Evolutionary conservation across 805 yeast species (phyloP).

Genomic region (Wickerhamia fluorescens): DNA sequence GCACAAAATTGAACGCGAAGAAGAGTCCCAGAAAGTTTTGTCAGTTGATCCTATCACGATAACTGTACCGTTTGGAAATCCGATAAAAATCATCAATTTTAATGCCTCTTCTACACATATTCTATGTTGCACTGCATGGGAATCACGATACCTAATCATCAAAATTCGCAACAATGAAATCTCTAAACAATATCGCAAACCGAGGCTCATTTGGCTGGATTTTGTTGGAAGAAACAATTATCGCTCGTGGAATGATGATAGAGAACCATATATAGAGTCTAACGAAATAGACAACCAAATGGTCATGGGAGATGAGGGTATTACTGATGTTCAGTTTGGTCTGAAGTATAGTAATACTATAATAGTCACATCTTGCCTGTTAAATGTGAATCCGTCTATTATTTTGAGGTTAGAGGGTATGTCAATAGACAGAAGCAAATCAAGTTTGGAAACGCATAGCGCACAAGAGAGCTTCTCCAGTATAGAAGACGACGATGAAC

Average conservation of each 20-base stretch:
- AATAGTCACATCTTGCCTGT: slow-evolving; percentile 31
- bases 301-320: slow-evolving; percentile 76
- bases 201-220: slow-evolving; percentile 35
- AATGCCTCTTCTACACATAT: slow-evolving; percentile 65
- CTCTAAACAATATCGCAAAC: slow-evolving; percentile 26
- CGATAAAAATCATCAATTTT: slow-evolving; percentile 66
- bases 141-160: slow-evolving; percentile 72
- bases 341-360: slow-evolving; percentile 26
- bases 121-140: slow-evolving; percentile 71
- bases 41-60: slow-evolving; percentile 58
- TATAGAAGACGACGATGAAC: slow-evolving; percentile 10
- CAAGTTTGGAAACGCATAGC: not conserved
- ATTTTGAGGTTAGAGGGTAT: slow-evolving; percentile 35
- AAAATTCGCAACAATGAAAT: slow-evolving; percentile 54
- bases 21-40: slow-evolving; percentile 3
- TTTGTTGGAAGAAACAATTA: too few relatives aligned
- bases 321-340: slow-evolving; percentile 67
- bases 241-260: too few relatives aligned
- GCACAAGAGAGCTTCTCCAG: slow-evolving; percentile 1
- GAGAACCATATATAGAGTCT: too few relatives aligned
- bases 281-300: slow-evolving; percentile 12
- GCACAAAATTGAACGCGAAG: slow-evolving; percentile 28
- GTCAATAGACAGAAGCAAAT: slow-evolving; percentile 35
- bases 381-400: slow-evolving; percentile 25
- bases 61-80: slow-evolving; percentile 81